phyloP scores from a whole-genome alignment of 768 basidiomycete genomes.

The Tulasnella sp. region DNA sequence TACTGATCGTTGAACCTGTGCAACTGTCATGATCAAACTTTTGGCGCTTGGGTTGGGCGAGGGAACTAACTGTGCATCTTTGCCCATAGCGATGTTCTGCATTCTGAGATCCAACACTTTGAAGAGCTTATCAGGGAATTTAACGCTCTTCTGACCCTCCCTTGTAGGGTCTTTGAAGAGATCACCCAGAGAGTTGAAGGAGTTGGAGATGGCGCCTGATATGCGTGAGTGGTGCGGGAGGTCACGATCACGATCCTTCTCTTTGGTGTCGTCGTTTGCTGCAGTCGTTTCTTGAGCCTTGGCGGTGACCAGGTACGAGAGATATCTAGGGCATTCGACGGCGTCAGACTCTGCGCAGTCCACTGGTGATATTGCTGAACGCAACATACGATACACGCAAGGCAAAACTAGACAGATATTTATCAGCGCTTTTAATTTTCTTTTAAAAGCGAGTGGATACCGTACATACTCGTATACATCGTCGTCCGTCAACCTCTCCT shows the following conservation, averaged over 20 bases:
- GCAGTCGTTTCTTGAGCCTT: constrained; percentile 39
- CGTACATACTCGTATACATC: constrained; percentile 74
- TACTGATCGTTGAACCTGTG: constrained; percentile 79
- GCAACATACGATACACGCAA: constrained; percentile 69
- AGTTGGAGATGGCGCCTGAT: constrained; percentile 46
- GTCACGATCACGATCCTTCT: constrained; percentile 22
- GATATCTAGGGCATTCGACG: constrained; percentile 36
- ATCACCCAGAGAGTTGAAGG: constrained; percentile 54
- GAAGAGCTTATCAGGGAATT: constrained; percentile 87
- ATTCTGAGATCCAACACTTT: constrained; percentile 84
- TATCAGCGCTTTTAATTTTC: not conserved
- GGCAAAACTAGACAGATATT: constrained; percentile 22
- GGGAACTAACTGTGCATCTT: constrained; percentile 72
- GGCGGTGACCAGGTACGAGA: constrained; percentile 45
- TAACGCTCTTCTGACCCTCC: constrained; percentile 73
- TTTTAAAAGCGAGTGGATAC: constrained; percentile 3
- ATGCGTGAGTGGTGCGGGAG: constrained; percentile 51
- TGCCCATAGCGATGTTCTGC: constrained; percentile 88
- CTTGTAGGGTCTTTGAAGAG: constrained; percentile 60
- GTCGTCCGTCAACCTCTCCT: constrained; percentile 70
- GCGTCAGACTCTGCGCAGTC: not conserved
- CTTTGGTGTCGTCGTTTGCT: constrained; percentile 26
- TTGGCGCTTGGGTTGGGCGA: no score
- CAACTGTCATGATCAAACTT: not conserved
- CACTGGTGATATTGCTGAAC: not conserved